Evolutionary conservation across 352 stramenopile genomes (phyloP).

Genomic region (Phytophthora fragariaefolia): DNA sequence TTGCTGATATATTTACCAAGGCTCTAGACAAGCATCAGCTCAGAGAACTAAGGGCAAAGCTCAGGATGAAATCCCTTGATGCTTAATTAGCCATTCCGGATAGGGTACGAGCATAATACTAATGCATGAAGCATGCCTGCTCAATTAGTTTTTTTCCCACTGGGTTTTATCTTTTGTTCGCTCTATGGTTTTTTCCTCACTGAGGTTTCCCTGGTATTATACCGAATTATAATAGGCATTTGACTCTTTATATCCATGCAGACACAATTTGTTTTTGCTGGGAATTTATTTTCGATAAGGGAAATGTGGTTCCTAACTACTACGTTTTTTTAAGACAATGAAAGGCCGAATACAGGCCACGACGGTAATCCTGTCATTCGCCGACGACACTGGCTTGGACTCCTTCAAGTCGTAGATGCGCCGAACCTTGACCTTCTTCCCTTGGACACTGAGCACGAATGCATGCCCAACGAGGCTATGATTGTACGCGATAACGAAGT

Average conservation of each 20-base stretch:
- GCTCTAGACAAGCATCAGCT: conserved; percentile 22
- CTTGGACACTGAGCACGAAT: not conserved
- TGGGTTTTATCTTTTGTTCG: conserved; percentile 12
- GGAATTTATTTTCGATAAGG: not conserved
- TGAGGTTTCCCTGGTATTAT: conserved; percentile 4
- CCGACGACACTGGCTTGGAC: too few species aligned
- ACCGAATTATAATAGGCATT: conserved; percentile 7
- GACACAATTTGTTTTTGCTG: not conserved
- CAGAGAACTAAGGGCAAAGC: conserved; percentile 5
- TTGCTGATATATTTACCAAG: conserved; percentile 46
- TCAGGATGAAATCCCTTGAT: conserved; percentile 2
- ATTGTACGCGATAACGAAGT: not conserved
- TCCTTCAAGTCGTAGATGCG: not conserved
- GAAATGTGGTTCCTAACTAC: not conserved
- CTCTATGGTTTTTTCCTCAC: conserved; percentile 11
- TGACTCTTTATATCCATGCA: not conserved
- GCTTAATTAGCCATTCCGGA: not conserved
- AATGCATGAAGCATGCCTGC: conserved; percentile 12
- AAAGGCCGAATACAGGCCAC: too few species aligned
- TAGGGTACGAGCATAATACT: not conserved
- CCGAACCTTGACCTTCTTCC: not conserved
- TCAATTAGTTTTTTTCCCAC: not conserved
- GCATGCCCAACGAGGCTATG: not conserved
- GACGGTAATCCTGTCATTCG: too few species aligned
- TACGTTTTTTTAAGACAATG: too few species aligned